These are phyloP conservation scores for Ambrosia artemisiifolia DNA, from an alignment of 129 eudicot genomes.

Conservation along the genomic window DNA sequence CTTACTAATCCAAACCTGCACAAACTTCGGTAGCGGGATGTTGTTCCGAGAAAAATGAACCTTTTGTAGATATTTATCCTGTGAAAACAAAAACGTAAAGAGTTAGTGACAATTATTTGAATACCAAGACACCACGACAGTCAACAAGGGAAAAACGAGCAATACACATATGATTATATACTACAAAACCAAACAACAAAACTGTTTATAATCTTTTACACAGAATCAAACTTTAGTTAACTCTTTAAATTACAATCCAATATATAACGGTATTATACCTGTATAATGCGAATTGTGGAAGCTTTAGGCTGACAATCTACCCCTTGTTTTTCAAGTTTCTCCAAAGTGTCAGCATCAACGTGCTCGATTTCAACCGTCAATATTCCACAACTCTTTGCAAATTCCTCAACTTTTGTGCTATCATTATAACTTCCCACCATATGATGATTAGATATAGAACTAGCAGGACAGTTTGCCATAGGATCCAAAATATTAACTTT, in stretches of 20 bases:
- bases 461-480: constrained; percentile 87
- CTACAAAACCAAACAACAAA: too few species aligned
- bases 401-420: constrained; percentile 79
- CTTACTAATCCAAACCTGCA: constrained; percentile 51
- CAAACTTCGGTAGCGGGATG: constrained; percentile 84
- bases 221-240: not conserved
- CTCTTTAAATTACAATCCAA: too few species aligned
- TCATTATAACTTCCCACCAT: constrained; percentile 83
- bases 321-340: constrained; percentile 85
- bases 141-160: not conserved
- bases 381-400: constrained; percentile 83
- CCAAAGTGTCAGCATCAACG: constrained; percentile 83
- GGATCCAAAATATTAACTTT: constrained; percentile 80
- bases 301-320: constrained; percentile 96
- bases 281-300: constrained; percentile 88
- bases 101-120: not conserved
- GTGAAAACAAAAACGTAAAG: constrained; percentile 10
- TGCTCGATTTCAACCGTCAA: constrained; percentile 94
- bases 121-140: not conserved
- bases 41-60: constrained; percentile 75
- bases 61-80: constrained; percentile 95
- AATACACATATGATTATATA: too few species aligned
- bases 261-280: constrained; percentile 36
- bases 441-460: constrained; percentile 62
- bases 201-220: not conserved